Evolutionary conservation across 257 asterid species (phyloP).

Genomic region (Capsicum pubescens): DNA sequence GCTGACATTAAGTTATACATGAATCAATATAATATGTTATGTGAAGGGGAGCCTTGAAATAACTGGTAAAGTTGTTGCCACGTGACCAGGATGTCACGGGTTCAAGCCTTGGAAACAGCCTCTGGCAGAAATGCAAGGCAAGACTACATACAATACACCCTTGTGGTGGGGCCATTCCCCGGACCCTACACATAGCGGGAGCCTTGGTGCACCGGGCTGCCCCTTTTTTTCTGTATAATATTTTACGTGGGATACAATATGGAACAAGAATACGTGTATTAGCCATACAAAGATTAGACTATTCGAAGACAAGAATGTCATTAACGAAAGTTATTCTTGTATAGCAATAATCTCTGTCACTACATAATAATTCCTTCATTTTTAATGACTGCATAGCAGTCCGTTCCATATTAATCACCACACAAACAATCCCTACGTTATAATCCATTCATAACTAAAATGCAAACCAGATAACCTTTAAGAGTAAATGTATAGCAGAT

Average conservation of each 20-base stretch:
- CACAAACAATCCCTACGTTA: background rate
- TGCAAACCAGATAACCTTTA: background rate
- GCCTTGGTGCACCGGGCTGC: no score
- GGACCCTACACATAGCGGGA: no score
- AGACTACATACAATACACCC: no score
- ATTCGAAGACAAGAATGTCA: background rate
- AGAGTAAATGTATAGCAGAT: conserved; percentile 23
- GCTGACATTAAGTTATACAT: background rate
- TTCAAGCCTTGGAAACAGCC: no score
- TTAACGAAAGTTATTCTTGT: background rate
- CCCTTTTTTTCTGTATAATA: background rate
- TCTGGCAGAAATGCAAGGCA: no score
- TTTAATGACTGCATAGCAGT: background rate
- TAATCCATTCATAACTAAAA: conserved; percentile 7
- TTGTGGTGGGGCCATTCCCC: no score
- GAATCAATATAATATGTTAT: background rate
- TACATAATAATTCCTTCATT: background rate
- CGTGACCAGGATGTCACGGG: no score
- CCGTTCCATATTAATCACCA: background rate
- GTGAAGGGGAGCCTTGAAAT: no score
- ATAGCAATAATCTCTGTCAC: conserved; percentile 7
- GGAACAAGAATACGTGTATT: background rate
- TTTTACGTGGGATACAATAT: background rate
- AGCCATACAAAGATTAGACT: background rate
- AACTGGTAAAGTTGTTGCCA: no score